Conservation (phyloP, 768 basidiomycete genomes). For the Hygrocybe coccinea region DNA sequence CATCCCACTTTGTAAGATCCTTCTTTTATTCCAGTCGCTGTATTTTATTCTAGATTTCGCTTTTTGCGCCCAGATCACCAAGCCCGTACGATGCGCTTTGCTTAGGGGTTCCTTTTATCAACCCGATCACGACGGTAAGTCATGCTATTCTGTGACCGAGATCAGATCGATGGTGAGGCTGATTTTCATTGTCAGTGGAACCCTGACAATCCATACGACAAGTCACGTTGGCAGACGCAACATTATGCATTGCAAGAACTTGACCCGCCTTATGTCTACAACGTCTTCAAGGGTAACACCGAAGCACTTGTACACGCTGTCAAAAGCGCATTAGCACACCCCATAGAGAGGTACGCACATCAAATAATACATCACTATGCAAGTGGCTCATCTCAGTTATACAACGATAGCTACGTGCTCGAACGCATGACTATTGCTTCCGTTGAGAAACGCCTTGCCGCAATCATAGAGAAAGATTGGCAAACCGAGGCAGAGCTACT, state of each 20-base stretch:
- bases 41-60: not conserved
- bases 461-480: slow-evolving; percentile 32
- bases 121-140: slow-evolving; percentile 23
- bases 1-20: slow-evolving; percentile 11
- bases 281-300: slow-evolving; percentile 26
- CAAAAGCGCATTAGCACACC: slow-evolving; percentile 21
- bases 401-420: slow-evolving; percentile 24
- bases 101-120: slow-evolving; percentile 36
- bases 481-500: slow-evolving; percentile 19
- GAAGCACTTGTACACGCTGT: slow-evolving; percentile 28
- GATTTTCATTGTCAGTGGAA: slow-evolving; percentile 25
- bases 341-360: slow-evolving; percentile 25
- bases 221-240: slow-evolving; percentile 27
- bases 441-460: slow-evolving; percentile 21
- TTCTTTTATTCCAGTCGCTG: not conserved
- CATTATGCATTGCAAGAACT: slow-evolving; percentile 25
- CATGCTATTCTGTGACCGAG: not conserved
- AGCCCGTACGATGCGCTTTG: slow-evolving; percentile 34
- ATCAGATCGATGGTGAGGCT: not conserved
- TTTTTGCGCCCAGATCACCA: slow-evolving; percentile 11
- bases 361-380: not conserved
- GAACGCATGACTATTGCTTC: slow-evolving; percentile 28
- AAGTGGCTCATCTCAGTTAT: not conserved
- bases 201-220: slow-evolving; percentile 22
- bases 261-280: slow-evolving; percentile 33